These are phyloP conservation scores for Apostasia shenzhenica DNA, from an alignment of 106 monocot species.

Conservation along the genomic window DNA sequence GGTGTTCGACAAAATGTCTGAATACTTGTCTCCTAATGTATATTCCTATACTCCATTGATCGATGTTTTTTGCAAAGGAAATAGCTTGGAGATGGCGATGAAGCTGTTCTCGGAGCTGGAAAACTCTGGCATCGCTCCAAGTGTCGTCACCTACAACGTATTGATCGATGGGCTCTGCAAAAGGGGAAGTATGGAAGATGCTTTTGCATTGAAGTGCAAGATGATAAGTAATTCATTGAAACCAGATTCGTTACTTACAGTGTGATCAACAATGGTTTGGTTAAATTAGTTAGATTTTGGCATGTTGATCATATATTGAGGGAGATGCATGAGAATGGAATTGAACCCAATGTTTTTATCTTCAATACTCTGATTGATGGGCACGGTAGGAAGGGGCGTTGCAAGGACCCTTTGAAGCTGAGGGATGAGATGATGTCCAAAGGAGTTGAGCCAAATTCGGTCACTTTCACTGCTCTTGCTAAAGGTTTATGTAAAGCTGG, in stretches of 20 bases:
- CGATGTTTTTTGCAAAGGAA: conserved; percentile 41
- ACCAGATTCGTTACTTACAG: conserved; percentile 49
- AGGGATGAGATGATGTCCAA: conserved; percentile 50
- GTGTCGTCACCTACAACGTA: conserved; percentile 67
- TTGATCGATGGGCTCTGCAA: conserved; percentile 70
- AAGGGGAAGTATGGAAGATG: conserved; percentile 38
- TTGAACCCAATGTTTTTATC: conserved; percentile 49
- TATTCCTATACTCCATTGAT: conserved; percentile 63
- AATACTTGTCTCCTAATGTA: conserved; percentile 28
- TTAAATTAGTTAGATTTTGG: conserved; percentile 35
- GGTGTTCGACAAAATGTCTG: conserved; percentile 66
- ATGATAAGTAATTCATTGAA: conserved; percentile 31
- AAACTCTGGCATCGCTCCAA: conserved; percentile 26
- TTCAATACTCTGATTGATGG: conserved; percentile 75
- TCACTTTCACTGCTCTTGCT: conserved; percentile 59
- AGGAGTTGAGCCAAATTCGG: conserved; percentile 43
- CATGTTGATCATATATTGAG: conserved; percentile 28
- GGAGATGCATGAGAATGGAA: conserved; percentile 57
- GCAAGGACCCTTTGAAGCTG: conserved; percentile 29
- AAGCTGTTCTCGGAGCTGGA: conserved; percentile 57
- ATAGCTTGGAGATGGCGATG: conserved; percentile 31
- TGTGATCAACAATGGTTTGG: conserved; percentile 63
- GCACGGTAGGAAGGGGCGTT: conserved; percentile 39
- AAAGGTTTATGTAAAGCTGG: conserved; percentile 54
- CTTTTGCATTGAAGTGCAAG: conserved; percentile 46